A percentile compares a stretch with the other conserved stretches of the same genome.
These are phyloP conservation scores for Pterula multifida DNA, from an alignment of 1,284 basidiomycete species.

Conservation along the genomic window DNA sequence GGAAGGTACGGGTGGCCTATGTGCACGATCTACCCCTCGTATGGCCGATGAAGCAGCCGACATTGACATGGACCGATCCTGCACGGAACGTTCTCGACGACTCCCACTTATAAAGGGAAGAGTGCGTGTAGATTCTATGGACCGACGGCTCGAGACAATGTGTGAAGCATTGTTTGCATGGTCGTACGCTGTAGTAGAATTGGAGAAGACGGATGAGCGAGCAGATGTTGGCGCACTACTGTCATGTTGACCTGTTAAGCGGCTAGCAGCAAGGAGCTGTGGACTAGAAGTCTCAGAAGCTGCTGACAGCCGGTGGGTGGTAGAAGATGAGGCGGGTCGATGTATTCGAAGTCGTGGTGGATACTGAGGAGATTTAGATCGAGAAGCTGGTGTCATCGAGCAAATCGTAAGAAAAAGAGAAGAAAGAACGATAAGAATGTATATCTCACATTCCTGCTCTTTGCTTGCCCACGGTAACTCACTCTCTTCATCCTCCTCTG, in stretches of 20 bases:
- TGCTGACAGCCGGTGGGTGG: constrained; percentile 7
- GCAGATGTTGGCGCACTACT: constrained; percentile 21
- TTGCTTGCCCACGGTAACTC: constrained; percentile 51
- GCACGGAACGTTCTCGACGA: constrained; percentile 42
- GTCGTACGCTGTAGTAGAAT: constrained; percentile 22
- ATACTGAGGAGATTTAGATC: constrained; percentile 4
- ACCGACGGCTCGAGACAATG: constrained; percentile 27
- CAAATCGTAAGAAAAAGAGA: constrained; percentile 14
- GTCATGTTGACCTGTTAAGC: constrained; percentile 26
- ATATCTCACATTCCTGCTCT: constrained; percentile 23
- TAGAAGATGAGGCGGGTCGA: constrained; percentile 14
- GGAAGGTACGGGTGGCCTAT: constrained; percentile 26
- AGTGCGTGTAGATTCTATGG: constrained; percentile 42
- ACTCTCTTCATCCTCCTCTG: constrained; percentile 33
- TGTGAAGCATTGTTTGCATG: constrained; percentile 10
- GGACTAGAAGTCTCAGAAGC: constrained; percentile 6
- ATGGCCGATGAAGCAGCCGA: constrained; percentile 40
- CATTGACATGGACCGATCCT: constrained; percentile 68
- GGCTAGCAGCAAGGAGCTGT: constrained; percentile 9
- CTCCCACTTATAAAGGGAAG: constrained; percentile 25
- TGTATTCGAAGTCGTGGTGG: constrained; percentile 8
- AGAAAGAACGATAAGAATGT: constrained; percentile 2
- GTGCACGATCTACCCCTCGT: constrained; percentile 23
- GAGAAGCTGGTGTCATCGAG: constrained; percentile 7
- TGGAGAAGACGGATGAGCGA: constrained; percentile 27